Percentiles rank a stretch among this genome's conserved stretches.
These are phyloP conservation scores for Scolecobasidium constrictum DNA, from an alignment of 2,329 filamentous ascomycete genomes.

Conservation along the genomic window DNA sequence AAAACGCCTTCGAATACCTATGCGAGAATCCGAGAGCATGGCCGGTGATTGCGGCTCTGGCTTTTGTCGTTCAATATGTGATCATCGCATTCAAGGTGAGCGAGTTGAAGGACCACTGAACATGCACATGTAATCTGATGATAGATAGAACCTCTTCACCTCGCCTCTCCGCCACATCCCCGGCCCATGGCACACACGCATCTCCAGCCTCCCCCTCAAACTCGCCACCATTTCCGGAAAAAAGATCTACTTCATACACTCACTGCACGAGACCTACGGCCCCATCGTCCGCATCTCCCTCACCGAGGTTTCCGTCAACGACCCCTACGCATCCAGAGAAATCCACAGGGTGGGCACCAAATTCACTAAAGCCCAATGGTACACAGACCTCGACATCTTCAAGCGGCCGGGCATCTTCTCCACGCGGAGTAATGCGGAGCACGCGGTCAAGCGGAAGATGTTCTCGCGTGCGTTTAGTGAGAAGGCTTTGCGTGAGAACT, in stretches of 20 bases:
- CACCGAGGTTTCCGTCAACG: conserved; percentile 2
- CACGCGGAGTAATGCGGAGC: conserved; percentile 24
- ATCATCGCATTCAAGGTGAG: too few relatives aligned
- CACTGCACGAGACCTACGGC: conserved; percentile 19
- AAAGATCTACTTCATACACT: conserved; percentile 28
- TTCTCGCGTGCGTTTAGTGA: conserved; percentile 26
- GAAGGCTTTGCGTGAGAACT: conserved; percentile 22
- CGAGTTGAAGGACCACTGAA: too few relatives aligned
- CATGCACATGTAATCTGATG: too few relatives aligned
- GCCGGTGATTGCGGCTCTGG: too few relatives aligned
- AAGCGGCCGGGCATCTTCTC: conserved; percentile 23
- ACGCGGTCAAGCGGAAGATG: conserved; percentile 24
- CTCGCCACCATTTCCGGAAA: conserved; percentile 25
- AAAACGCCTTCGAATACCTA: too few relatives aligned
- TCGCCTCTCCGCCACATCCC: conserved; percentile 19
- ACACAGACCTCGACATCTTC: conserved; percentile 2
- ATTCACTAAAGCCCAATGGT: neutral
- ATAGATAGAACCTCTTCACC: too few relatives aligned
- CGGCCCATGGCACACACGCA: conserved; percentile 20
- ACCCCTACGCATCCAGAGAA: neutral
- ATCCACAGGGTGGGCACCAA: neutral
- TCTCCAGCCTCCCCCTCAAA: conserved; percentile 24
- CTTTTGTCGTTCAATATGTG: too few relatives aligned
- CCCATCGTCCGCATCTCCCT: conserved; percentile 2
- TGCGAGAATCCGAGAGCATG: too few relatives aligned